Evolutionary conservation across 345 rosid genomes (phyloP).

Genomic region (Murraya koenigii): DNA sequence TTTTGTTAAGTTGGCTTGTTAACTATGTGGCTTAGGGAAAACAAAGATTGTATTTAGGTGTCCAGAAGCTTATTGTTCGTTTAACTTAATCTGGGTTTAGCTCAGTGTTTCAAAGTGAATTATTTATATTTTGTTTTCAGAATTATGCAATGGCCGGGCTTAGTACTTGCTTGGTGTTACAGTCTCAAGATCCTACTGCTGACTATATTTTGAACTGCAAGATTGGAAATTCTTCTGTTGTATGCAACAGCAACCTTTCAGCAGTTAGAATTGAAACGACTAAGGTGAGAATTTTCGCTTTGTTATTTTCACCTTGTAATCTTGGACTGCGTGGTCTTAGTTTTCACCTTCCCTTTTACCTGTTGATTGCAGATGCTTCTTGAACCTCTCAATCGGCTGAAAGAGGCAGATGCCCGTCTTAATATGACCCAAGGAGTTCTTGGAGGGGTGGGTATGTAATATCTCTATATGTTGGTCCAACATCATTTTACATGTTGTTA

Average conservation of each 20-base stretch:
- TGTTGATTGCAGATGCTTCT: constrained; percentile 66
- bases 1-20: not conserved
- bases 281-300: constrained; percentile 41
- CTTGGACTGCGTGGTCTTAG: not conserved
- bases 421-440: constrained; percentile 84
- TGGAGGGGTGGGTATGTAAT: constrained; percentile 87
- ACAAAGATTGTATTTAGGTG: not conserved
- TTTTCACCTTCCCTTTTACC: not conserved
- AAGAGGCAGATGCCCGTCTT: constrained; percentile 74
- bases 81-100: not conserved
- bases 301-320: not conserved
- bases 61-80: not conserved
- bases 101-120: constrained; percentile 1
- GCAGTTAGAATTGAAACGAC: constrained; percentile 79
- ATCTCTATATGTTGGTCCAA: not conserved
- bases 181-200: constrained; percentile 75
- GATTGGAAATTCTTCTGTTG: constrained; percentile 62
- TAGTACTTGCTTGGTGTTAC: constrained; percentile 73
- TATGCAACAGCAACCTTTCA: constrained; percentile 56
- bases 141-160: constrained; percentile 79
- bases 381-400: constrained; percentile 73
- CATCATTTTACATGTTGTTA: not conserved
- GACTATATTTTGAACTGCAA: constrained; percentile 70
- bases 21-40: not conserved
- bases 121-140: constrained; percentile 28